Evolutionary conservation across 345 rosid genomes (phyloP), one percentile per base, ranked within the genome.

Genomic region (Streptanthus diversifolius): DNA sequence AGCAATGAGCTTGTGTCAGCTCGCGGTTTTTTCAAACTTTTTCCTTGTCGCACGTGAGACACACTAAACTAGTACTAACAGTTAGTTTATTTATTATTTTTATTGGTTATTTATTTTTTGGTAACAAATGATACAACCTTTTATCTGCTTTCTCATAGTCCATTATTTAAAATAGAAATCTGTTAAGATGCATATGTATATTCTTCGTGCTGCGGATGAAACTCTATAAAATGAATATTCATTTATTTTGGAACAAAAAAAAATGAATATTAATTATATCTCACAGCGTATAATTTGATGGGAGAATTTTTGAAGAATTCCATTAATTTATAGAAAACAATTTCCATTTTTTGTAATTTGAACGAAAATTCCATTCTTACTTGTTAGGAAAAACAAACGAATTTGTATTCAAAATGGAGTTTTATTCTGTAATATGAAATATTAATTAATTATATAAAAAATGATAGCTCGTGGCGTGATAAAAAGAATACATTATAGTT

Each of bases 1-100:
- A 48, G 55, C 66, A 63, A 63, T 76, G 17, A 70, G 61, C 67
- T 70, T 70, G 75, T 76, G 75, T 60, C 68, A 62, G 68, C 35
- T 61, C 73, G 56, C 24, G 70, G 73, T 61, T 72, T 57, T 37
- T 10, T 33, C 48, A 72, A 59, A 67, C 71, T 61, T 44, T 68
- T 49, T 48, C 68, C 48, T 70, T 18, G 54, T 68, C 74, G 75
- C 87, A 83, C 82, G 80, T 83, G 85, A 80, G 76, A 36, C 66
- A 14, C 85, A 80, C 81, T 45, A 41, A 64, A 60, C 64, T 17
- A 41, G 33, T 29, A 69, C 51, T 47, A 18, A 15, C 32, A 29
- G 62, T 49, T 44, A 47, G n/a, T 25, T 47, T 49, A 18, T 45
- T 53, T 56, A 18, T n/a, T n/a, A n/a, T 12, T 22, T 32, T 17